A percentile compares a stretch with the other conserved stretches of the same genome.
These are phyloP conservation scores for Oxyria digyna DNA, from an alignment of 148 eudicot species.

Conservation along the genomic window DNA sequence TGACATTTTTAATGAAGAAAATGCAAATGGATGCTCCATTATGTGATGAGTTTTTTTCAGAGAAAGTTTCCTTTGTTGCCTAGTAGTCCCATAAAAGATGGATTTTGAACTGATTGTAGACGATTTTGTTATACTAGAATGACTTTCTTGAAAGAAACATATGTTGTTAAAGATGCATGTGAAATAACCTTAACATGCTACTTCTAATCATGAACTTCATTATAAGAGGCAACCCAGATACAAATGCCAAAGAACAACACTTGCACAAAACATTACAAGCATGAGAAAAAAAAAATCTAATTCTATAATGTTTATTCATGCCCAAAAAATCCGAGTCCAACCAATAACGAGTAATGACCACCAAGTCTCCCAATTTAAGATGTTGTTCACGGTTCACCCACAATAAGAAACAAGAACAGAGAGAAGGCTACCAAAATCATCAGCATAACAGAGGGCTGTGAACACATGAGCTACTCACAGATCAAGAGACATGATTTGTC, in stretches of 20 bases:
- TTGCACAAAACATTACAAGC: background rate
- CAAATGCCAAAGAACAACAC: no score
- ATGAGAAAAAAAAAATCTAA: background rate
- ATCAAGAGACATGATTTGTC: background rate
- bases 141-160: background rate
- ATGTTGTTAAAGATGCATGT: background rate
- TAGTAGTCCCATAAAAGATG: background rate
- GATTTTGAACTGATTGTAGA: background rate
- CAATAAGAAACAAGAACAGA: background rate
- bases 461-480: background rate
- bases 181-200: background rate
- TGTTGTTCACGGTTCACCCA: background rate
- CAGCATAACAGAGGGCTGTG: background rate
- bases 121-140: background rate
- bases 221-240: background rate
- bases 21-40: conserved; percentile 52
- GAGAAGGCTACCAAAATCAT: background rate
- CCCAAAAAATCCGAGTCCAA: background rate
- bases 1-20: conserved; percentile 60
- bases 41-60: conserved; percentile 27
- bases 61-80: background rate
- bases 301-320: background rate
- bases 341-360: no score
- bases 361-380: background rate
- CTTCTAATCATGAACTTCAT: background rate